A percentile compares a stretch with the other conserved stretches of the same genome.
Conservation (phyloP, 2,329 filamentous ascomycete species). For the Botryotinia narcissicola region DNA sequence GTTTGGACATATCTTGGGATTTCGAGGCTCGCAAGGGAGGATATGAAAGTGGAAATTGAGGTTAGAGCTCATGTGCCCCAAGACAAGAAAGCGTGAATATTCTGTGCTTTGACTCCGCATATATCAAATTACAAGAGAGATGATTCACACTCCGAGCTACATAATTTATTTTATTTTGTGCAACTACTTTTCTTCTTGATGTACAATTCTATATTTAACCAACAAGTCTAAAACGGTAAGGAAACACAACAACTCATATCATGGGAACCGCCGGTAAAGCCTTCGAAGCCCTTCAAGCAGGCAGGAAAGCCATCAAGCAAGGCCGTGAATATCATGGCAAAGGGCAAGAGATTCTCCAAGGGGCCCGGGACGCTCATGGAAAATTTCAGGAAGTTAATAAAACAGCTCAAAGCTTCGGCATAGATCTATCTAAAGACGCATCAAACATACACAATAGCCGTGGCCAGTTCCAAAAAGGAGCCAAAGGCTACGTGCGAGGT, state of each 20-base stretch:
- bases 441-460: background rate
- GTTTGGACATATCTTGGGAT: background rate
- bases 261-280: slow-evolving; percentile 1
- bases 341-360: background rate
- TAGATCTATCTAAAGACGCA: background rate
- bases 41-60: slow-evolving; percentile 49
- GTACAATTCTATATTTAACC: too few relatives aligned
- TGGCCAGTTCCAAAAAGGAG: background rate
- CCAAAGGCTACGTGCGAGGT: background rate
- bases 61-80: slow-evolving; percentile 47
- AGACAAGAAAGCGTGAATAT: slow-evolving; percentile 7
- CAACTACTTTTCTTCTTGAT: background rate
- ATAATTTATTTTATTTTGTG: background rate
- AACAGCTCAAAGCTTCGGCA: background rate
- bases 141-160: background rate
- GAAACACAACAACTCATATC: background rate
- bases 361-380: background rate
- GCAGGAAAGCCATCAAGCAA: background rate
- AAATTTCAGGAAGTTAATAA: background rate
- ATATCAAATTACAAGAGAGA: background rate
- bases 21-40: background rate
- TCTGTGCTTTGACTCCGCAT: background rate
- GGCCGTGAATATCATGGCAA: background rate
- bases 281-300: background rate
- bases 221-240: background rate